A percentile compares a stretch with the other conserved stretches of the same genome.
Conservation (phyloP, 2,329 filamentous ascomycete genomes). For the Botrytis elliptica region DNA sequence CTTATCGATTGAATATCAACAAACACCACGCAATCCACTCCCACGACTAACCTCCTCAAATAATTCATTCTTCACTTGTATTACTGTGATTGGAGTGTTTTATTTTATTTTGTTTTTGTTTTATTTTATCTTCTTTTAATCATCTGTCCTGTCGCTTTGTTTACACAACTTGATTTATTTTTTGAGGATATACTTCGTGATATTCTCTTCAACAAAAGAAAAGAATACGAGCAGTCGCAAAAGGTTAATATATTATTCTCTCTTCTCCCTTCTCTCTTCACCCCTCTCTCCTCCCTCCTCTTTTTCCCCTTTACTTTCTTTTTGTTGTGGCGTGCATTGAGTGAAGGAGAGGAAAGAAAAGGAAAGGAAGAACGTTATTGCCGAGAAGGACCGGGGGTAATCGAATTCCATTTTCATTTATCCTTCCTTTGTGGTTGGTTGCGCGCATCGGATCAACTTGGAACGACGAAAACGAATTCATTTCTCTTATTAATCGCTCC, state of each 20-base stretch:
- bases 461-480: slow-evolving; percentile 7
- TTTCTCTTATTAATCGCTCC: background rate
- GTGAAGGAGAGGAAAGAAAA: background rate
- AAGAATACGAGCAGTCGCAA: background rate
- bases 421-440: slow-evolving; percentile 1
- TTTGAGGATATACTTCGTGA: slow-evolving; percentile 5
- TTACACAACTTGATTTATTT: background rate
- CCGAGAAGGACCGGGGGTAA: background rate
- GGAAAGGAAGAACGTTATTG: background rate
- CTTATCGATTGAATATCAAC: background rate
- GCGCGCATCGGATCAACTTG: background rate
- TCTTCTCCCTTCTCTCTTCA: background rate
- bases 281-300: background rate
- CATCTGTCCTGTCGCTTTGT: background rate
- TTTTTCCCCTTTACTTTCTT: background rate
- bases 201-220: background rate
- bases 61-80: slow-evolving; percentile 4
- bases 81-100: background rate
- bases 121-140: background rate
- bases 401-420: too few species aligned
- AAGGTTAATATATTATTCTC: background rate
- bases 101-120: background rate
- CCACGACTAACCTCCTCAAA: background rate
- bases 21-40: background rate
- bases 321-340: background rate